Conservation (phyloP, 805 yeast species). For the Pichia pseudocactophila region DNA sequence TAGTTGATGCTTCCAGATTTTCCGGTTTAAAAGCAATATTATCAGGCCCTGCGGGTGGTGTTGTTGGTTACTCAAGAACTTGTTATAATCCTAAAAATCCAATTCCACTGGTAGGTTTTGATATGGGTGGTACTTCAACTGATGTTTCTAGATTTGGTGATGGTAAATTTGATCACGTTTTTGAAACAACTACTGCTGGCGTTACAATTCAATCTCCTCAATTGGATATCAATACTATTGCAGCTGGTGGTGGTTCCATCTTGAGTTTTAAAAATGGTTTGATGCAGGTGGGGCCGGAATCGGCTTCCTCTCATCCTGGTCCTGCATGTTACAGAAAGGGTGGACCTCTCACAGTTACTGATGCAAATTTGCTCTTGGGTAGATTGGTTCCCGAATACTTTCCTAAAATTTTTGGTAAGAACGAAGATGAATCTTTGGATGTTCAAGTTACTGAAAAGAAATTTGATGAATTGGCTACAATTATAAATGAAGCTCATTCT, state of each 20-base stretch:
- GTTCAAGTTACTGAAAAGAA: conserved; percentile 38
- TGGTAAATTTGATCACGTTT: conserved; percentile 67
- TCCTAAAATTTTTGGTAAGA: conserved; percentile 78
- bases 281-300: conserved; percentile 78
- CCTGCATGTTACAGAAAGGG: conserved; percentile 82
- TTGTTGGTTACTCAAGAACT: conserved; percentile 85
- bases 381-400: conserved; percentile 65
- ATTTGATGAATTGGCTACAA: conserved; percentile 44
- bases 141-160: conserved; percentile 67
- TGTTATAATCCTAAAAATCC: conserved; percentile 50
- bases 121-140: conserved; percentile 89
- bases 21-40: conserved; percentile 83
- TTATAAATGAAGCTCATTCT: conserved; percentile 45
- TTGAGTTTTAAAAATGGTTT: conserved; percentile 60
- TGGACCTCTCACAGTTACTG: conserved; percentile 79
- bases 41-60: conserved; percentile 98
- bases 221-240: conserved; percentile 70
- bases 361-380: conserved; percentile 70
- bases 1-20: conserved; percentile 73
- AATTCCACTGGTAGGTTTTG: conserved; percentile 70
- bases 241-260: conserved; percentile 79
- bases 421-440: conserved; percentile 66
- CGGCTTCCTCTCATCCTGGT: conserved; percentile 84
- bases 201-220: conserved; percentile 81
- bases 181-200: conserved; percentile 79